Evolutionary conservation across 108 stramenopile species (phyloP).

Genomic region (Epipyxis sp.): DNA sequence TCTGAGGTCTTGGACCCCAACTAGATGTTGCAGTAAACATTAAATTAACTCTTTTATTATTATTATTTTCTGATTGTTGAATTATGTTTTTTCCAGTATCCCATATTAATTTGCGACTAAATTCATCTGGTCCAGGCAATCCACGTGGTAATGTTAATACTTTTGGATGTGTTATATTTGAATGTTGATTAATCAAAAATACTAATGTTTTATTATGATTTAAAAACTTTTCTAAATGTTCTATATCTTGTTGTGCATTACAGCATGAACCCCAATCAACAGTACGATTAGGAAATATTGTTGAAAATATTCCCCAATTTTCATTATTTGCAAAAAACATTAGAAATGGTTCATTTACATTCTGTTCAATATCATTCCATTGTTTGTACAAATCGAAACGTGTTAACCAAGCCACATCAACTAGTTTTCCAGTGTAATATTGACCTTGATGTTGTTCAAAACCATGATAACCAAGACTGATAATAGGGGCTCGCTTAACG

Average conservation of each 20-base stretch:
- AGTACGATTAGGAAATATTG: constrained; percentile 25
- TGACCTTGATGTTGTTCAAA: neutral
- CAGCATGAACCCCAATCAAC: constrained; percentile 13
- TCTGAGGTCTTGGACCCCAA: constrained; percentile 16
- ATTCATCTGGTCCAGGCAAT: neutral
- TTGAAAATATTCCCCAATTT: constrained; percentile 18
- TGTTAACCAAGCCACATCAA: neutral
- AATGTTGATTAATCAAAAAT: constrained; percentile 21
- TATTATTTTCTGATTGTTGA: neutral
- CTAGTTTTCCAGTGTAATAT: neutral
- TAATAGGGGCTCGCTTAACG: constrained; percentile 7
- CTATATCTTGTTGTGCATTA: neutral
- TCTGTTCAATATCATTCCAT: neutral
- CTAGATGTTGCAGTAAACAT: constrained; percentile 6
- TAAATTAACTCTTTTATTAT: neutral
- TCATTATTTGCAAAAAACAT: neutral
- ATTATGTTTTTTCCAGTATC: neutral
- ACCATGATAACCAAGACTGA: neutral
- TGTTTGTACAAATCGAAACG: neutral
- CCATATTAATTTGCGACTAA: neutral
- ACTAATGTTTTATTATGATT: constrained; percentile 3
- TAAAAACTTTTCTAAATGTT: neutral
- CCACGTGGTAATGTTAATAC: constrained; percentile 21
- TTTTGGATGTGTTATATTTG: constrained; percentile 24
- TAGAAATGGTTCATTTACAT: neutral